Conservation (phyloP, 345 rosid species). For the Moringa oleifera region DNA sequence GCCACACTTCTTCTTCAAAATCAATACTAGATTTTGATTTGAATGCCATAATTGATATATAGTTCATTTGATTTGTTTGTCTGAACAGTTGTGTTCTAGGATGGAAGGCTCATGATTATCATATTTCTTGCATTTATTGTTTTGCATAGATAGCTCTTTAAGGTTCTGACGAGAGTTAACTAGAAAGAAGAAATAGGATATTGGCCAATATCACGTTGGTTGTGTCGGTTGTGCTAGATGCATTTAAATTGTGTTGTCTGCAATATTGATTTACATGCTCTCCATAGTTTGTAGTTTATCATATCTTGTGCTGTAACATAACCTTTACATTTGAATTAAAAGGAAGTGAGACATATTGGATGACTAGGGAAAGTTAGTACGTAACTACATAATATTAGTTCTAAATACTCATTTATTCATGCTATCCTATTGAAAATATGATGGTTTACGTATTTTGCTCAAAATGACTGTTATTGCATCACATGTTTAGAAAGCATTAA, state of each 20-base stretch:
- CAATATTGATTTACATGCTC: background rate
- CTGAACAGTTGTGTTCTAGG: background rate
- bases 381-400: too few relatives aligned
- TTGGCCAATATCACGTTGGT: background rate
- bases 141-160: background rate
- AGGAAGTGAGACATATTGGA: background rate
- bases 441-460: too few relatives aligned
- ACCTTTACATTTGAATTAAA: background rate
- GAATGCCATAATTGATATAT: background rate
- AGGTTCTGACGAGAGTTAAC: background rate
- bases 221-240: background rate
- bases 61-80: background rate
- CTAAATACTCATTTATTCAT: too few relatives aligned
- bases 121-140: background rate
- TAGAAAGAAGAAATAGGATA: background rate
- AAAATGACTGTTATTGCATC: too few relatives aligned
- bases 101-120: background rate
- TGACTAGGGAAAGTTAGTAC: background rate
- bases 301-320: background rate
- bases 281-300: background rate
- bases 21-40: background rate
- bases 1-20: constrained; percentile 4
- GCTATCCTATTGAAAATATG: too few relatives aligned
- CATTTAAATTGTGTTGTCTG: background rate
- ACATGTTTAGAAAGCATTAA: too few relatives aligned